These are phyloP conservation scores for Zangia roseola DNA, from an alignment of 768 basidiomycete species.

Conservation along the genomic window DNA sequence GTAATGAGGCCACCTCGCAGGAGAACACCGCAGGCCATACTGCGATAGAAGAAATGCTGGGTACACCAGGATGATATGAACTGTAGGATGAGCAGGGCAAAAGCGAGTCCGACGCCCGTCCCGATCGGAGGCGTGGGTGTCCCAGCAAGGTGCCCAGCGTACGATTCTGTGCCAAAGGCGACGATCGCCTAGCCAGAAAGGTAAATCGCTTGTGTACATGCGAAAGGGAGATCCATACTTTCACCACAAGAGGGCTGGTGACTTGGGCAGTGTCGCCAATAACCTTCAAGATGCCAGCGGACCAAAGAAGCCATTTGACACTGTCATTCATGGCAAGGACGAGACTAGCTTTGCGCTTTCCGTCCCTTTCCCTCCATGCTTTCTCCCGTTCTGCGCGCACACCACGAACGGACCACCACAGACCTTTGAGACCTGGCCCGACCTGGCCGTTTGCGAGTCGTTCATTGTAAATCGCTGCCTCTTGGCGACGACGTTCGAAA, in stretches of 20 bases:
- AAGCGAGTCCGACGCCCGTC: conserved; percentile 70
- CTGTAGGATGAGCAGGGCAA: conserved; percentile 70
- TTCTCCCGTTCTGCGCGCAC: conserved; percentile 54
- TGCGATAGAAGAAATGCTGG: conserved; percentile 84
- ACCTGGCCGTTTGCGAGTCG: conserved; percentile 65
- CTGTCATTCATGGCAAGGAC: conserved; percentile 72
- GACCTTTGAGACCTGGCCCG: conserved; percentile 47
- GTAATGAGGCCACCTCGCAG: conserved; percentile 84
- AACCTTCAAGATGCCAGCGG: conserved; percentile 54
- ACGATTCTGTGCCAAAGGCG: conserved; percentile 65
- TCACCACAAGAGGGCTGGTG: conserved; percentile 75
- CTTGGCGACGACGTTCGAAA: conserved; percentile 55
- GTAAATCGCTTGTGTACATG: neutral
- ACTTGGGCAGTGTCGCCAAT: conserved; percentile 72
- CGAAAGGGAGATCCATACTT: conserved; percentile 42
- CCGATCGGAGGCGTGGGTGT: conserved; percentile 42
- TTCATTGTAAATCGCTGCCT: conserved; percentile 69
- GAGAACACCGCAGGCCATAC: conserved; percentile 72
- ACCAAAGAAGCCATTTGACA: conserved; percentile 79
- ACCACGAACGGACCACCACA: conserved; percentile 59
- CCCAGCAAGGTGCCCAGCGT: conserved; percentile 42
- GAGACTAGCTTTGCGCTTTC: conserved; percentile 62
- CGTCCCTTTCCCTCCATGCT: conserved; percentile 61
- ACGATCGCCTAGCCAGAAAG: conserved; percentile 54
- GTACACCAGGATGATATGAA: conserved; percentile 62